Evolutionary conservation across 1,284 basidiomycete genomes (phyloP), one percentile per base, ranked within the genome.

Genomic region (Laetiporus sulphureus): DNA sequence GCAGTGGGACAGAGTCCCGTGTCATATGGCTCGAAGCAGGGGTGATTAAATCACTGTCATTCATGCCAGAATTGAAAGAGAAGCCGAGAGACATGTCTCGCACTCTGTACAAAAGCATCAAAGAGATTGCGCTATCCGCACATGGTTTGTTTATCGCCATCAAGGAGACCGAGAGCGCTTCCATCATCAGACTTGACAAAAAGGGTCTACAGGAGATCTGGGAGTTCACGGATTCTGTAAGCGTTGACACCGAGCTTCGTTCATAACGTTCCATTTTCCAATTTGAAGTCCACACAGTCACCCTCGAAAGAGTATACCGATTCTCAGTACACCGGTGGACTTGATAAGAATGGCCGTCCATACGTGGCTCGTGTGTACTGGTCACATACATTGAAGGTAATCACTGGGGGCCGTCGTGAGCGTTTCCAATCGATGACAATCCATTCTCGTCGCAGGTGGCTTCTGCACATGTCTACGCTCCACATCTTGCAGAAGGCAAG

Each of bases 281-380:
- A n/a, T n/a, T n/a, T 30, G 29, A 15, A 27, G 10, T 15, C 3
- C 18, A n/a, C 23, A 13, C 40, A 75, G 69, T 62, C 61, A 12
- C 53, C 63, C 15, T 68, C 72, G 3, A 52, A 62, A 2, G 60
- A 63, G 10, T 60, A 67, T 11, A 56, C 72, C 0, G 65, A 66
- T 15, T 75, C 81, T 0, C 60, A 74, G 1, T 90, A 78, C 55
- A 59, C 76, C 2, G 86, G 86, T 30, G 76, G 71, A 3, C 47
- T 78, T 1, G 79, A 85, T 52, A 66, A 65, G 31, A 60, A 73
- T 19, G 82, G 80, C 5, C 56, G 66, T 4, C 69, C 77, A 0
- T 82, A 81, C 54, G 61, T 96, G 44, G 76, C 76, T 16, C 76
- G 88, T 22, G 65, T 90, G 13, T 86, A 77, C 55, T 94, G 84